Evolutionary conservation across 1,139 yeast species (phyloP).

Genomic region (Debaryomycetaceae sp.): DNA sequence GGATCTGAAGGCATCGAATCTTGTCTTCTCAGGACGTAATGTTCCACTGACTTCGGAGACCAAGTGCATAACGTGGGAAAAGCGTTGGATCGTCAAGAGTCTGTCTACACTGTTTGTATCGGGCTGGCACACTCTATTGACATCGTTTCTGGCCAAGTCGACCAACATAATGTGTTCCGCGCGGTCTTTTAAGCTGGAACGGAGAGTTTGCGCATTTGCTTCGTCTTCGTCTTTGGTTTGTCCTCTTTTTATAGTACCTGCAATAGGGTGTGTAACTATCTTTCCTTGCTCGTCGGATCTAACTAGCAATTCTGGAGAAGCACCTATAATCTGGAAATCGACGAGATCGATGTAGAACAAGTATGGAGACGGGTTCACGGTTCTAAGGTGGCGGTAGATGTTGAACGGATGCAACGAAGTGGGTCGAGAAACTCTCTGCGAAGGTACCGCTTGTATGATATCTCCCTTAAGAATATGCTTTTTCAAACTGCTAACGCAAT

Average conservation of each 20-base stretch:
- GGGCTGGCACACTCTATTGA: conserved; percentile 92
- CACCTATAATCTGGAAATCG: conserved; percentile 94
- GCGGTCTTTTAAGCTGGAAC: conserved; percentile 82
- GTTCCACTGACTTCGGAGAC: conserved; percentile 95
- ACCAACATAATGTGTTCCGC: conserved; percentile 99
- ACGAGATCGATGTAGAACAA: conserved; percentile 87
- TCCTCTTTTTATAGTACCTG: conserved; percentile 93
- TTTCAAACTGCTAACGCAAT: conserved; percentile 70
- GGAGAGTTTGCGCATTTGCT: conserved; percentile 66
- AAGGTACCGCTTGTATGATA: conserved; percentile 95
- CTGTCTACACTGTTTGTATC: conserved; percentile 80
- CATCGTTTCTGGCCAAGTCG: conserved; percentile 92
- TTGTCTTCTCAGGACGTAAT: conserved; percentile 72
- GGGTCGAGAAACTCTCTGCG: conserved; percentile 93
- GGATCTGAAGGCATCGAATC: conserved; percentile 96
- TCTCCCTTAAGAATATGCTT: conserved; percentile 86
- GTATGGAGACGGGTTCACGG: conserved; percentile 97
- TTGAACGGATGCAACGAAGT: conserved; percentile 95
- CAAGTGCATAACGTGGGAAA: conserved; percentile 96
- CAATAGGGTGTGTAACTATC: conserved; percentile 92
- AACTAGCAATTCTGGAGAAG: conserved; percentile 91
- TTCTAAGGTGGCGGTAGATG: conserved; percentile 87
- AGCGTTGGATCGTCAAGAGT: conserved; percentile 83
- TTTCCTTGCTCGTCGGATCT: conserved; percentile 70
- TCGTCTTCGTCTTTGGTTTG: conserved; percentile 90